Percentiles rank a stretch among this genome's conserved stretches.
Evolutionary conservation across 371 early-diverging fungal species (phyloP).

Genomic region (Mortierella sp.): DNA sequence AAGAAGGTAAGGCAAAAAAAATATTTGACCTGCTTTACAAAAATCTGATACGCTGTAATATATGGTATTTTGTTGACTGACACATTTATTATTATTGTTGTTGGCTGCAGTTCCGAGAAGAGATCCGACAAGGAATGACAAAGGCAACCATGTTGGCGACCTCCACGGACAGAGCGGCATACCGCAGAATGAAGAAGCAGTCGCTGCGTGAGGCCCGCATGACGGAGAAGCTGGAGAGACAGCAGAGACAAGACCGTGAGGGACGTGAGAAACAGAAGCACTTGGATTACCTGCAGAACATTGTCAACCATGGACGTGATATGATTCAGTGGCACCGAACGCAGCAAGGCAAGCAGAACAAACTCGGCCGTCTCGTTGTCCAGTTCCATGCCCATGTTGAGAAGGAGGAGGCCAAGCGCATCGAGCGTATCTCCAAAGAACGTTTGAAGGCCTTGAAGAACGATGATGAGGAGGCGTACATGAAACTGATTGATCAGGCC

Average conservation of each 20-base stretch:
- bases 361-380: conserved; percentile 82
- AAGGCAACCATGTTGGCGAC: conserved; percentile 82
- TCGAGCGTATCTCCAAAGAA: conserved; percentile 86
- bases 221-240: conserved; percentile 91
- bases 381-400: conserved; percentile 84
- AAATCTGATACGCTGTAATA: no score
- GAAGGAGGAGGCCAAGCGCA: conserved; percentile 90
- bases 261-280: conserved; percentile 87
- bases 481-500: conserved; percentile 91
- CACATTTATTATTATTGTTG: neutral
- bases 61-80: neutral
- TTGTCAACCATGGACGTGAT: conserved; percentile 82
- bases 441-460: conserved; percentile 93
- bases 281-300: conserved; percentile 76
- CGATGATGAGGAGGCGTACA: conserved; percentile 96
- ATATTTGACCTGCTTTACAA: no score
- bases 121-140: conserved; percentile 75
- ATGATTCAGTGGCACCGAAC: conserved; percentile 76
- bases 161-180: conserved; percentile 80
- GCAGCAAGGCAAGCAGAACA: conserved; percentile 73
- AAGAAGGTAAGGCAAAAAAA: conserved; percentile 57
- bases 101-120: conserved; percentile 74
- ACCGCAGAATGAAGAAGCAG: conserved; percentile 90
- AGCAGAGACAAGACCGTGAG: conserved; percentile 89
- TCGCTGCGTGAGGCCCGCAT: conserved; percentile 89